Evolutionary conservation across 345 rosid species (phyloP).

Genomic region (Theobroma cacao): DNA sequence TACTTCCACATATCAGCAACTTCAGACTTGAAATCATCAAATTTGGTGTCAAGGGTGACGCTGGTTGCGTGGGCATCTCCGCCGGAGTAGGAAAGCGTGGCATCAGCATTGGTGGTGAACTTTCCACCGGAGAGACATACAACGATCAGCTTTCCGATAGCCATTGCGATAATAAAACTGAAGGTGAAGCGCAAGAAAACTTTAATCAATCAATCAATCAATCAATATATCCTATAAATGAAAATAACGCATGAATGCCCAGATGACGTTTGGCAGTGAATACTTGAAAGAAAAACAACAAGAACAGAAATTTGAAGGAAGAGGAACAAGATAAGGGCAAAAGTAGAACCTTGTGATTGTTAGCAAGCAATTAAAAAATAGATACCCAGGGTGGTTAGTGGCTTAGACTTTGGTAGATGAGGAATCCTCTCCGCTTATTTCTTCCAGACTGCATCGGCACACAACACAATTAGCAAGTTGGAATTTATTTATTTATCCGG

Average conservation of each 20-base stretch:
- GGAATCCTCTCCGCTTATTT: too few relatives aligned
- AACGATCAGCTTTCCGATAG: conserved; percentile 50
- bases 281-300: not conserved
- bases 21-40: conserved; percentile 55
- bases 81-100: conserved; percentile 48
- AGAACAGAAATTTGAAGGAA: not conserved
- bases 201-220: not conserved
- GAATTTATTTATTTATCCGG: not conserved
- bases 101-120: conserved; percentile 48
- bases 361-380: not conserved
- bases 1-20: conserved; percentile 64
- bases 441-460: too few relatives aligned
- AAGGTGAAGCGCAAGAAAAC: not conserved
- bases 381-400: too few relatives aligned
- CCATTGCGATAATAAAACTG: conserved; percentile 7
- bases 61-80: conserved; percentile 73
- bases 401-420: too few relatives aligned
- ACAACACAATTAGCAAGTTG: too few relatives aligned
- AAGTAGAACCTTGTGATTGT: not conserved
- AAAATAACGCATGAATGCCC: not conserved
- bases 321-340: not conserved
- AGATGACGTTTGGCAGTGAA: not conserved
- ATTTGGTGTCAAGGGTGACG: conserved; percentile 45
- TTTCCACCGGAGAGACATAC: conserved; percentile 70
- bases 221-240: not conserved